Base-by-base conservation (phyloP, 2,329 filamentous ascomycete genomes). In the Metarhizium album region DNA sequence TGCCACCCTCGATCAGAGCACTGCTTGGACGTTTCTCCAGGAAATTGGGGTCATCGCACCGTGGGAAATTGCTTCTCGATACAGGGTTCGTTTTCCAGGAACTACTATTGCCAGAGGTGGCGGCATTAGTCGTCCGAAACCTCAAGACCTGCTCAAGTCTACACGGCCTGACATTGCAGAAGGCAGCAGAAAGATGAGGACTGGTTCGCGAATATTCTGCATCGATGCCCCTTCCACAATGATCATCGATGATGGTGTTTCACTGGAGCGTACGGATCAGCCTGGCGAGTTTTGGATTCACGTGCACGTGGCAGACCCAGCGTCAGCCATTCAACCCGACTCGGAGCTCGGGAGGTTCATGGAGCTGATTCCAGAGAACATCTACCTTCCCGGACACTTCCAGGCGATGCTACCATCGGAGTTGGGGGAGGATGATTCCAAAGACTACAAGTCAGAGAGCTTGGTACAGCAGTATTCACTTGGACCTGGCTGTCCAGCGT, bases 211-310 rank as follows among this genome's bases (percentile, higher is more conserved):
- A 0, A 77, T 86, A 1, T 90, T 83, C 62, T 89, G 85, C 57
- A 86, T 94, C 53, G 87, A 94, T 60, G 74, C 78, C 27, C 72
- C 74, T 20, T 68, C 67, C 35, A 85, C 88, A 0, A 70, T 76
- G 27, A 82, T 91, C 58, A 85, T 93, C 52, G 87, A 94, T 57
- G 87, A 94, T 61, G 87, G 83, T 1, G 68, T 94, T 8, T 91
- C 87, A 1, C 61, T 93, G 7, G 83, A 89, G 60, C 64, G 67
- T 45, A 76, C 83, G 1, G 66, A 71, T 3, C 69, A 65, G 18
- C 54, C 73, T 20, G 62, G 73, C 47, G 74, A 85, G 56, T 80
- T 79, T 59, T 93, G 87, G 87, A 71, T 91, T 29, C 86, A 90
- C 60, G 68, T 89, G 31, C 87, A 93, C 63, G 77, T 86, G 42